Base-by-base conservation (phyloP, 2,329 filamentous ascomycete species). In the Mycosphaerelloides madeirae region DNA sequence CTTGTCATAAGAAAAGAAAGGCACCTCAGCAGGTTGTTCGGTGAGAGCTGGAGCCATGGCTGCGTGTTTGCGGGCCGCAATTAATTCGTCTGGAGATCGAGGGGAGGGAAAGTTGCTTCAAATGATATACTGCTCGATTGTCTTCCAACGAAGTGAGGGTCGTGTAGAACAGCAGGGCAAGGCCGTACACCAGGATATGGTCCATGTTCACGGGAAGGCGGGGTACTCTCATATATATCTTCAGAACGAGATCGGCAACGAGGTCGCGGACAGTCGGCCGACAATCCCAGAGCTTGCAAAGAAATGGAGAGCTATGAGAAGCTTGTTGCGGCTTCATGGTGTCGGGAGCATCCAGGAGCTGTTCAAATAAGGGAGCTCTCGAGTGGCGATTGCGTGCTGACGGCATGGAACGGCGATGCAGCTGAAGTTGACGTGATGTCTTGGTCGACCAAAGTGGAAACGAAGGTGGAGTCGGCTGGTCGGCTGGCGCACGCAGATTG, bases 41-140 rank as follows among this genome's bases (percentile, higher is more conserved):
- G 44, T 43, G 6, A 52, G 47, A 29, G 50, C 54, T n/a, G 51
- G 50, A 32, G 53, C 53, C 53, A 56, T 54, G 15, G 9, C 35
- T 35, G 38, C 22, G 37, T 20, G 31, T 22, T 13, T 31, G 13
- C 31, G 32, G 40, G 31, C 32, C 13, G 3, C 38, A 40, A 22
- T 3, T 14, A 12, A 40, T 11, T 5, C 12, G 14, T 8, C 22
- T 32, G 8, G 22, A 9, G 6, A 9, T 25, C 6, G 65, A 43
- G 68, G 62, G 36, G 65, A 65, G 25, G 69, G 69, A 28, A 69
- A 60, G 40, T 54, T 57, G 47, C 55, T 47, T 41, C 54, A 59
- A 18, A 43, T 48, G 41, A 52, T 31, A 50, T 5, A 38, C 36
- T 3, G 49, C 18, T 7, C 52, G 54, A 29, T 51, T 37, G 6